These are phyloP conservation scores for Ceratocystis cubensis DNA, from an alignment of 2,329 filamentous ascomycete genomes.

Conservation along the genomic window DNA sequence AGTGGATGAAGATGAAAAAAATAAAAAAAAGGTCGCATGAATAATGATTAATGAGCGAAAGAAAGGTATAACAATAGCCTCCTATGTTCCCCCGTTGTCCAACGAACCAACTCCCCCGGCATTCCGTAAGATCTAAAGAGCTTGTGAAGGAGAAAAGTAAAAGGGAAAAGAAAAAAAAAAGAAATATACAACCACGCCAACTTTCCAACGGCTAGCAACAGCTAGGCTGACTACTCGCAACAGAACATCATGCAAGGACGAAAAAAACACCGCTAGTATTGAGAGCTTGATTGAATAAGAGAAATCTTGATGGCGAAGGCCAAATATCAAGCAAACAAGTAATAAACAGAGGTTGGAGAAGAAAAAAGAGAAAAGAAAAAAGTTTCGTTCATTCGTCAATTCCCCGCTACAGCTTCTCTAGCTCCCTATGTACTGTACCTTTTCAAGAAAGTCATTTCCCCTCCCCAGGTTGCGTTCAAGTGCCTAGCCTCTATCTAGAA, in stretches of 20 bases:
- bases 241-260: background rate
- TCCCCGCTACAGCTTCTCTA: background rate
- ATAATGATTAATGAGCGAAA: background rate
- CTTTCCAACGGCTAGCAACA: no score
- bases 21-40: background rate
- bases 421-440: background rate
- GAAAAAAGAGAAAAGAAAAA: slow-evolving; percentile 10
- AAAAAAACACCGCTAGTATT: slow-evolving; percentile 1
- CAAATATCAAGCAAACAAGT: slow-evolving; percentile 1
- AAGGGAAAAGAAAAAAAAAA: background rate
- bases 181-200: background rate
- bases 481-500: background rate
- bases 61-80: background rate
- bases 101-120: background rate
- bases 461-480: background rate
- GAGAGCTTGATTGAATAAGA: background rate
- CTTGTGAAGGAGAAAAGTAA: background rate
- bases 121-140: background rate
- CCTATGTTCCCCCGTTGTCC: background rate
- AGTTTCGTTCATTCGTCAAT: slow-evolving; percentile 6
- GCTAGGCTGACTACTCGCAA: no score
- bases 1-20: background rate
- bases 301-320: background rate
- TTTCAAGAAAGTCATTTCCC: background rate
- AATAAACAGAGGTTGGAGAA: slow-evolving; percentile 6